These are phyloP conservation scores for Asclepias syriaca DNA, from an alignment of 257 asterid species.

Conservation along the genomic window DNA sequence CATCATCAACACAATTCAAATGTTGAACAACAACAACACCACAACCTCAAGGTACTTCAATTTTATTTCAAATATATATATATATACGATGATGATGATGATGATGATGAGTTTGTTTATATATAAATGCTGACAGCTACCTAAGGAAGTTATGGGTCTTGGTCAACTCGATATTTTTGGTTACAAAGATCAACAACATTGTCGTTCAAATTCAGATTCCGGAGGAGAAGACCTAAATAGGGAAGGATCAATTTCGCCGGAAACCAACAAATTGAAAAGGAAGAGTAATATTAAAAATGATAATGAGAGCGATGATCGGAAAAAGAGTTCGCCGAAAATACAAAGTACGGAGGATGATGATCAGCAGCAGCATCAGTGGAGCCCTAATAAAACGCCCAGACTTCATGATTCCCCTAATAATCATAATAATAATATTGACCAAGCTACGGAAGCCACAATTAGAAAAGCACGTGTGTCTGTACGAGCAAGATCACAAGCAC, in stretches of 20 bases:
- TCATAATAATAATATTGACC: neutral
- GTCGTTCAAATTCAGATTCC: neutral
- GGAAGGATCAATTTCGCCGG: constrained; percentile 23
- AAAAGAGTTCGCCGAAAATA: neutral
- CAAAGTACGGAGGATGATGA: constrained; percentile 14
- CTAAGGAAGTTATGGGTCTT: constrained; percentile 5
- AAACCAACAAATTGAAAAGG: neutral
- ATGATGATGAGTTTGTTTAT: too few species aligned
- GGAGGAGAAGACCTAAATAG: constrained; percentile 1
- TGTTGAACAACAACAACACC: constrained; percentile 6
- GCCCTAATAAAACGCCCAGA: constrained; percentile 15
- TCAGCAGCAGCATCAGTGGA: constrained; percentile 11
- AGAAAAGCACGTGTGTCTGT: constrained; percentile 48
- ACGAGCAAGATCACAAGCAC: constrained; percentile 37
- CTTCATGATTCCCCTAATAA: constrained; percentile 13
- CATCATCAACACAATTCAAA: constrained; percentile 21
- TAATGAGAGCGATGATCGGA: neutral
- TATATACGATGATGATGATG: too few species aligned
- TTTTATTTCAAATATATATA: too few species aligned
- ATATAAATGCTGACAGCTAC: neutral
- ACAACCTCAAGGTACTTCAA: neutral
- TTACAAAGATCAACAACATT: constrained; percentile 2
- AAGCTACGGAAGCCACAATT: constrained; percentile 29
- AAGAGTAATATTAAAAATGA: neutral
- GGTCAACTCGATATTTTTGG: neutral